Evolutionary conservation across 306 rosid species (phyloP), one percentile per base, ranked within the genome.

Genomic region (Pachyrhizus erosus): DNA sequence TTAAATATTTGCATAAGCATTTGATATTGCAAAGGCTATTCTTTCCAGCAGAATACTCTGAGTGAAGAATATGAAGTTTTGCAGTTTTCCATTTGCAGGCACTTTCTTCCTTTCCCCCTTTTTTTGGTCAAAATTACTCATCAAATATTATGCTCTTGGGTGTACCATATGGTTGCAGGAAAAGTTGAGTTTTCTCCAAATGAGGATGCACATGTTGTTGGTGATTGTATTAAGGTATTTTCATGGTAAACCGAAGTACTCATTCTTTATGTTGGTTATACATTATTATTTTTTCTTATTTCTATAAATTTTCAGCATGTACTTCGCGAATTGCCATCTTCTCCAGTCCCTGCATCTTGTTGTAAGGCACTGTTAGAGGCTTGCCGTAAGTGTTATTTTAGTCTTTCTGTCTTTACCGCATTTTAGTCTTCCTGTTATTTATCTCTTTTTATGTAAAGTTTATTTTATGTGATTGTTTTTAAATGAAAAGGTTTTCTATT

Each of bases 321-420:
- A 57, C 76, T 96, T 80, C 94, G 99, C 45, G 97, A 86, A 87
- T 89, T 96, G 91, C 98, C 98, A 29, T 96, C 99, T 73, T 91
- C 98, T 88, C 99, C 98, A 0, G 95, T 96, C 60, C 99, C 99
- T 18, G 99, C 98, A 80, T 96, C 99, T 84, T 96, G 99, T 86
- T 96, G 99, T 82, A 92, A 92, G 31, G 99, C 99, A 64, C 91
- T 96, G 24, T 87, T 94, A 78, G 97, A 92, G 79, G 91, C 98
- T 80, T 86, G 90, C 78, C 93, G 99, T 91, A 94, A 89, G 97
- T 94, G 64, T 71, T 68, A 71, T 81, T 84, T 67, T 71, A 65
- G 82, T 8, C 31, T 40, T 54, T 27, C 43, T 49, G 29, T 80
- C 70, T 73, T 29, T 29, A n/a, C 74, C 8, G 69, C 24, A 73